A percentile compares a stretch with the other conserved stretches of the same genome.
phyloP scores from a whole-genome alignment of 768 basidiomycete genomes.

The Trametes maxima region DNA sequence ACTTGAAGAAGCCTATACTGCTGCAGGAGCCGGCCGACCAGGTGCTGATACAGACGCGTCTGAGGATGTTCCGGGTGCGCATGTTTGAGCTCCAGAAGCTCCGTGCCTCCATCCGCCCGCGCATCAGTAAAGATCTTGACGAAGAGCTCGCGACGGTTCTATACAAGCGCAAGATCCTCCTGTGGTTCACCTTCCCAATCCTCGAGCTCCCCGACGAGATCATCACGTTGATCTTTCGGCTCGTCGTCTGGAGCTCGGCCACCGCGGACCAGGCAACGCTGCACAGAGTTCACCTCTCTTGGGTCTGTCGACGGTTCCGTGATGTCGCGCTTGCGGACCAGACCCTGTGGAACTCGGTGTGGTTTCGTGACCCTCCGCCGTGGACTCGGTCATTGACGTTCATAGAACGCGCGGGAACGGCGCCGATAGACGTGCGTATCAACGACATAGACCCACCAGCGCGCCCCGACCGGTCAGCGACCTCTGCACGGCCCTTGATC shows the following conservation, averaged over 20 bases:
- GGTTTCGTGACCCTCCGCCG: conserved; percentile 56
- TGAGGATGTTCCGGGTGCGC: conserved; percentile 12
- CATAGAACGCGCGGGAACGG: conserved; percentile 56
- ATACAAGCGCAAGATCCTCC: conserved; percentile 31
- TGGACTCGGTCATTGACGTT: conserved; percentile 57
- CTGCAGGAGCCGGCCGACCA: neutral
- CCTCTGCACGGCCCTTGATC: conserved; percentile 30
- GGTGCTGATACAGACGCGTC: conserved; percentile 2
- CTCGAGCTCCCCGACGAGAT: conserved; percentile 69
- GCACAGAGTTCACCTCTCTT: conserved; percentile 53
- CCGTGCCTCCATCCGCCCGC: conserved; percentile 21
- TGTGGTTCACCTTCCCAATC: conserved; percentile 54
- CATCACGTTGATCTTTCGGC: conserved; percentile 63
- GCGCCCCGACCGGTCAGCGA: neutral
- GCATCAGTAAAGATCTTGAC: conserved; percentile 21
- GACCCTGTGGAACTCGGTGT: conserved; percentile 52
- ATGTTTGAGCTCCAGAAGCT: conserved; percentile 16
- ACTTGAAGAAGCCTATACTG: neutral
- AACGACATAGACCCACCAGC: conserved; percentile 41
- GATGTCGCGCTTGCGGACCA: conserved; percentile 28
- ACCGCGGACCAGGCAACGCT: conserved; percentile 30
- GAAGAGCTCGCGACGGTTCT: conserved; percentile 18
- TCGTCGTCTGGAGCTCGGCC: conserved; percentile 54
- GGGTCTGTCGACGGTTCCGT: conserved; percentile 50
- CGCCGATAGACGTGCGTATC: conserved; percentile 64